Evolutionary conservation across 2,329 filamentous ascomycete species (phyloP).

Genomic region (Phaeosphaeriaceae sp.): DNA sequence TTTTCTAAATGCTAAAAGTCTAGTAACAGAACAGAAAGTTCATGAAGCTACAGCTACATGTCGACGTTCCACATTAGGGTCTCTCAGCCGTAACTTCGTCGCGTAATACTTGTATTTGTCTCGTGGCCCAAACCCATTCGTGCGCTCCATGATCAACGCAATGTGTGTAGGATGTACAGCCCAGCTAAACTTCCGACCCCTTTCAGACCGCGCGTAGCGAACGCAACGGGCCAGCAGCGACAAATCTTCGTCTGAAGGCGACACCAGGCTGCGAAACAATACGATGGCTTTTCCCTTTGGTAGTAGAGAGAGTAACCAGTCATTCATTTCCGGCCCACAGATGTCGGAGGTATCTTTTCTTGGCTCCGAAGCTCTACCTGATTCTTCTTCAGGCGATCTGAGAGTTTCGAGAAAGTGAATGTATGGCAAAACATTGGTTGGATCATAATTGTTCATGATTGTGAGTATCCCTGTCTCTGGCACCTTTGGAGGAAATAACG

Average conservation of each 20-base stretch:
- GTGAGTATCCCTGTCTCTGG: neutral
- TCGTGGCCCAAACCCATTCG: neutral
- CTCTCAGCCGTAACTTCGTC: no score
- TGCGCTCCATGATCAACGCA: constrained; percentile 5
- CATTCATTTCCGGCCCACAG: neutral
- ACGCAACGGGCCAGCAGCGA: constrained; percentile 9
- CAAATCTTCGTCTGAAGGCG: neutral
- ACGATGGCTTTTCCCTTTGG: neutral
- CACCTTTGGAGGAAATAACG: neutral
- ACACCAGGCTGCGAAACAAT: neutral
- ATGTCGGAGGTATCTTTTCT: neutral
- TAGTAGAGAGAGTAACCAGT: neutral
- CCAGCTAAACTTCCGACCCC: constrained; percentile 5
- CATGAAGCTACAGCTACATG: no score
- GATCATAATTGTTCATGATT: constrained; percentile 1
- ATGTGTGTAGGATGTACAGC: constrained; percentile 6
- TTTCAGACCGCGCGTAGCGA: constrained; percentile 9
- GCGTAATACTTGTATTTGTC: no score
- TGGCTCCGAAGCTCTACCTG: neutral
- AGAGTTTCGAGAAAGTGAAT: neutral
- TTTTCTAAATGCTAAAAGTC: no score
- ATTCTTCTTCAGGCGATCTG: neutral
- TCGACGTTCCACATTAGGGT: no score
- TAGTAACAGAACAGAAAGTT: no score
- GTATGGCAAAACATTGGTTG: neutral